Evolutionary conservation across 495 filamentous ascomycete genomes (phyloP), one percentile per base, ranked within the genome.

Genomic region (Xylaria cubensis): DNA sequence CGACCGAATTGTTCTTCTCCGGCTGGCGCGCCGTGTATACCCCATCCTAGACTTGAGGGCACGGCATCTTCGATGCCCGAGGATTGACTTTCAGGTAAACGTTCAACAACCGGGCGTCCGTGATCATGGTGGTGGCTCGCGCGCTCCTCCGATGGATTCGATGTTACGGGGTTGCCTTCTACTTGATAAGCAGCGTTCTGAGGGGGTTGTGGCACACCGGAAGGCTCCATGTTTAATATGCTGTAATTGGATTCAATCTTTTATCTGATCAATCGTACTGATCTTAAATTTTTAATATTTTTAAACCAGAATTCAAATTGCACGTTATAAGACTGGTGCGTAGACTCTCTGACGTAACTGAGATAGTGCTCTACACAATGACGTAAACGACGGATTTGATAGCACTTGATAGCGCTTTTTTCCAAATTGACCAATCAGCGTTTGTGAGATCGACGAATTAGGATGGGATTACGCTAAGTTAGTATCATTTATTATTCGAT

Each of bases 171-270:
- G 72, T 89, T 90, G 55, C 76, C 77, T 64, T 80, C 74, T 68
- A 85, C 83, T 21, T 81, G 75, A 77, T 90, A 89, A 72, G 82
- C 84, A 10, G 83, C 82, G 77, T 83, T 65, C 67, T 85, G 86
- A 59, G 87, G 82, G 3, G 89, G 88, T 75, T 89, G 88, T 29
- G 69, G 61, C 46, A 39, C 21, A 17, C 59, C 69, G 8, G 69
- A 64, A 34, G 69, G 69, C 6, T 71, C 48, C 69, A 71, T 71
- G 8, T 42, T 48, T 69, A 41, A 61, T 34, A 9, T 8, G 24
- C 9, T 12, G 6, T 10, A 9, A 24, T 36, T 17, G 4, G 12
- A 34, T 53, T 36, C 19, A 39, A 36, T 59, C 3, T 64, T 34
- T 32, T 15, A 21, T 39, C 17, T 21, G 19, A 39, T 39, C n/a